A percentile compares a stretch with the other conserved stretches of the same genome.
phyloP scores from a whole-genome alignment of 495 filamentous ascomycete species.

The Thozetella sp. region DNA sequence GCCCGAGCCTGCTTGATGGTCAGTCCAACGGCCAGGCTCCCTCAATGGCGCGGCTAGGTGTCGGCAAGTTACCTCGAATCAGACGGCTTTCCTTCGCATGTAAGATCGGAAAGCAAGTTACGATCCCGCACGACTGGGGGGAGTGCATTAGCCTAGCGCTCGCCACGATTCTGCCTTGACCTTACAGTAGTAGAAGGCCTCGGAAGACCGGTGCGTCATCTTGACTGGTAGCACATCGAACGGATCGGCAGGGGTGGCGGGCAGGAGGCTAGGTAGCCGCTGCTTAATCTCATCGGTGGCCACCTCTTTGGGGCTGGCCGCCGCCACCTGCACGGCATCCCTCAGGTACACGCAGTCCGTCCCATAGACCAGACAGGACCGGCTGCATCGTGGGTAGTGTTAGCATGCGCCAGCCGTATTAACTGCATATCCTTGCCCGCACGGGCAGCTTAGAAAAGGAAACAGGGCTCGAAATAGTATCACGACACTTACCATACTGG shows the following conservation, averaged over 20 bases:
- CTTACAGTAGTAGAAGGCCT: slow-evolving; percentile 2
- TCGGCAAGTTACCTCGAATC: not conserved
- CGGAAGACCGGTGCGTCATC: not conserved
- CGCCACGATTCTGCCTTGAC: not conserved
- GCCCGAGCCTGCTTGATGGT: not conserved
- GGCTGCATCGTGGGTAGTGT: not conserved
- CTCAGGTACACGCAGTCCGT: not conserved
- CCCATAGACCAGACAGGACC: not conserved
- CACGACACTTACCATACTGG: not conserved
- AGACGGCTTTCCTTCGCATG: not conserved
- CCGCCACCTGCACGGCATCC: not conserved
- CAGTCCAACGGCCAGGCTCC: not conserved
- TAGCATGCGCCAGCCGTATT: too few relatives aligned
- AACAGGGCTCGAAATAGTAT: not conserved
- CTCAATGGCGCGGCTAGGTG: not conserved
- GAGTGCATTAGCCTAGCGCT: not conserved
- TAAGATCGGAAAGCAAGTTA: not conserved
- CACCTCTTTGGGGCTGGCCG: not conserved
- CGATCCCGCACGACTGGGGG: not conserved
- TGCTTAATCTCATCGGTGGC: not conserved
- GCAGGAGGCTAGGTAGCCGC: not conserved
- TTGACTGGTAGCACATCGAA: not conserved
- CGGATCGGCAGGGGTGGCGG: slow-evolving; percentile 1
- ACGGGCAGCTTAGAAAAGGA: not conserved
- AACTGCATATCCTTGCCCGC: not conserved